Evolutionary conservation across 2,329 filamentous ascomycete species (phyloP), one percentile per base, ranked within the genome.

Genomic region (Didymella pomorum): DNA sequence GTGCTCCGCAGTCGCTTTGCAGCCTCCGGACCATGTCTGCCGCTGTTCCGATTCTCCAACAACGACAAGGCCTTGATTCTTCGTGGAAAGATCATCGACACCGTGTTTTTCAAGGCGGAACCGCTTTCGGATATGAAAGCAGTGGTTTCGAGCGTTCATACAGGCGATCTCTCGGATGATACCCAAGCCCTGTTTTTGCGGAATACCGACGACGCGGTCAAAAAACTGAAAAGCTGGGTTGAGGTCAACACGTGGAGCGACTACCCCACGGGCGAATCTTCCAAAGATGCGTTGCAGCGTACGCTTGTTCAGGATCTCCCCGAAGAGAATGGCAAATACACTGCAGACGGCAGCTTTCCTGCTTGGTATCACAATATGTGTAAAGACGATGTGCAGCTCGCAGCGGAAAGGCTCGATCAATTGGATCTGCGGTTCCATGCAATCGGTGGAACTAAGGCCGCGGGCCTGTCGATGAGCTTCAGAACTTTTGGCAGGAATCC

Each of bases 211-310:
- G 21, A 28, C 6, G 37, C 26, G 6, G 37, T 35, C 21, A 16
- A 12, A 8, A 45, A 50, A 14, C 21, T 58, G 16, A 31, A 28
- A 28, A 37, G 14, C n/a, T 58, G 50, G 56, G 28, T 58, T 8
- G 37, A 52, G 6, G 28, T 57, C 14, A 57, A 47, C 16, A 47
- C 44, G n/a, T 57, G 54, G 42, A 43, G 41, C 46, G 42, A 46
- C 33, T 57, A 57, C n/a, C 47, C 39, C 12, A 52, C 41, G 14
- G 54, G 41, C 25, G 47, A 52, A 21, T 11, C 47, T 21, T 41
- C 54, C 2, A 51, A 52, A 33, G 47, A 52, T 6, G 54, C 41
- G 16, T 25, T 57, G 21, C 54, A 52, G 23, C 46, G 54, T 7
- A 57, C 48, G 4, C n/a, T 57, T 11, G 39, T 47, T 16, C 18